Evolutionary conservation across 2,329 filamentous ascomycete species (phyloP), one percentile per base, ranked within the genome.

Genomic region (Fusarium decemcellulare): DNA sequence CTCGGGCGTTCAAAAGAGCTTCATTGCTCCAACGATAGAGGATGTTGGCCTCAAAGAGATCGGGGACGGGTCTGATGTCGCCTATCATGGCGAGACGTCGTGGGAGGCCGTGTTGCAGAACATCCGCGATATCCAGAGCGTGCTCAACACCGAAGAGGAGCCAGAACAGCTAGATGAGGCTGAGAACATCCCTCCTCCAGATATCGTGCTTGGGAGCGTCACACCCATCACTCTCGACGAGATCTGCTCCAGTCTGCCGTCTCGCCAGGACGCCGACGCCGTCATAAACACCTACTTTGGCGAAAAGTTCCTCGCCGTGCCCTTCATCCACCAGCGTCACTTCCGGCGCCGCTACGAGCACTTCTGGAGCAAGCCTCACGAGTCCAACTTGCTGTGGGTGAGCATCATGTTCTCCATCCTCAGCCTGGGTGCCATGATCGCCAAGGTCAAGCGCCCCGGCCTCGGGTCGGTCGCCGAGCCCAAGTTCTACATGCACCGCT

Each of bases 331-430:
- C 61, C 72, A 76, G 3, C 77, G 75, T 32, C 80, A 86, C 70
- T 87, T 87, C 59, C 81, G 83, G 67, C 79, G 84, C 4, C 80
- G 82, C 40, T 87, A 86, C 68, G 81, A 83, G 42, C 78, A 77
- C 6, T 86, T 87, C 66, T 86, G 85, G 85, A 68, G 70, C 29
- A 72, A 79, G 5, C 81, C 84, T 1, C 68, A 75, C 5, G 74
- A 76, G 1, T 76, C 81, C 4, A 82, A 80, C 63, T 74, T 85
- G 12, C 76, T 87, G 29, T 87, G 85, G 85, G 76, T 86, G 46
- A 86, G 84, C 67, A 82, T 85, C 40, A 76, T 87, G 50, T 84
- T 85, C 61, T 86, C 84, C 7, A 80, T 86, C 48, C 68, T 87
- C 40, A 79, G 78, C 63, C 78, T 80, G 5, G 83, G 83, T 2